These are phyloP conservation scores for Nicotiana noctiflora DNA, from an alignment of 257 asterid species.

Conservation along the genomic window DNA sequence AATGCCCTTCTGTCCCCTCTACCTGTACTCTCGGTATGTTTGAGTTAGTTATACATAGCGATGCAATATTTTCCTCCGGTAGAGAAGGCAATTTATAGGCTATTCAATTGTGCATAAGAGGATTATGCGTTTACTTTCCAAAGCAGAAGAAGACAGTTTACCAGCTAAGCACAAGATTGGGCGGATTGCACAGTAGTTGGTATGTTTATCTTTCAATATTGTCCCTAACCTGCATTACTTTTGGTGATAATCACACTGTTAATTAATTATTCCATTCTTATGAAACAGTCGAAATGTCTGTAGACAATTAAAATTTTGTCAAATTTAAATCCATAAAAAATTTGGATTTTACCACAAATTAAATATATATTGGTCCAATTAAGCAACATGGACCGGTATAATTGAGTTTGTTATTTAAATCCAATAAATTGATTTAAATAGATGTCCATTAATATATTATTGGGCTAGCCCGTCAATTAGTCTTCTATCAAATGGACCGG, in stretches of 20 bases:
- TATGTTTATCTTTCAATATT: background rate
- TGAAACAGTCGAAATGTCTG: background rate
- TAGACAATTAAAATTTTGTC: no score
- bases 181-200: conserved; percentile 6
- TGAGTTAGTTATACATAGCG: background rate
- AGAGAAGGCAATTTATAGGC: background rate
- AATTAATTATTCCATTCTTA: background rate
- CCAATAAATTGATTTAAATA: no score
- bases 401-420: no score
- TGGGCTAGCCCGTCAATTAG: no score
- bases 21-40: background rate
- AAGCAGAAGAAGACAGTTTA: conserved; percentile 13
- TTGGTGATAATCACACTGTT: background rate
- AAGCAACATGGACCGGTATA: no score
- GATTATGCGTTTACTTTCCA: conserved; percentile 6
- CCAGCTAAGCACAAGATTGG: conserved; percentile 19
- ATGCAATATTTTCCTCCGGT: background rate
- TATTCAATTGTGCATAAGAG: background rate
- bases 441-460: no score
- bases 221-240: background rate
- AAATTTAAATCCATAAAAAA: no score
- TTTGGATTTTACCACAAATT: no score
- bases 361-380: no score
- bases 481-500: no score
- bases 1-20: background rate